These are phyloP conservation scores for Pleurotus eryngii DNA, from an alignment of 768 basidiomycete species.

Conservation along the genomic window DNA sequence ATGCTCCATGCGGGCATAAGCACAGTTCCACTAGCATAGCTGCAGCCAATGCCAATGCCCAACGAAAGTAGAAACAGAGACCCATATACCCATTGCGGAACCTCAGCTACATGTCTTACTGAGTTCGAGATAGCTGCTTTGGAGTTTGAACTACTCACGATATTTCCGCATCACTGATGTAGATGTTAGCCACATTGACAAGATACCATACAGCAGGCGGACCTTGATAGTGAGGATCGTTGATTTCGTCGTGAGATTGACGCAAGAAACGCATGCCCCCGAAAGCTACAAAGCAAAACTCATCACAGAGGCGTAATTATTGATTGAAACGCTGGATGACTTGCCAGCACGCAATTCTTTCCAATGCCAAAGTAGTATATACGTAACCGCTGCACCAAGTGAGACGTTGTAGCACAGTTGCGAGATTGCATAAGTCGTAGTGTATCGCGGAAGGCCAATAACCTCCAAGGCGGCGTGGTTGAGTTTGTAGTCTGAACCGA, in stretches of 20 bases:
- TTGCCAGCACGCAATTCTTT: slow-evolving; percentile 40
- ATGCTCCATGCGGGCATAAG: slow-evolving; percentile 55
- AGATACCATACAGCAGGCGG: slow-evolving; percentile 3
- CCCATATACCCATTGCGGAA: slow-evolving; percentile 52
- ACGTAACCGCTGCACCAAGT: slow-evolving; percentile 47
- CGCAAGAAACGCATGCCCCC: slow-evolving; percentile 37
- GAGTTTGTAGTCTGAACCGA: slow-evolving; percentile 34
- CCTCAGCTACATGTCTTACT: slow-evolving; percentile 28
- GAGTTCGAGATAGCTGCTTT: neutral
- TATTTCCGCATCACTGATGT: slow-evolving; percentile 46
- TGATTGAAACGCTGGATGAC: neutral
- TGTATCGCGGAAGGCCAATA: slow-evolving; percentile 30
- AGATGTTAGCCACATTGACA: neutral
- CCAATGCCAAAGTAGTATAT: slow-evolving; percentile 52
- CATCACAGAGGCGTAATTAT: neutral
- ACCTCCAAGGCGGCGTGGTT: slow-evolving; percentile 23
- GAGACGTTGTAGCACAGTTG: slow-evolving; percentile 49
- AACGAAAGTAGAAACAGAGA: slow-evolving; percentile 42
- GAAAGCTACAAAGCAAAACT: slow-evolving; percentile 28
- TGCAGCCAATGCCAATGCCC: slow-evolving; percentile 45
- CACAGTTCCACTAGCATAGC: slow-evolving; percentile 36
- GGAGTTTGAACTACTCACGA: slow-evolving; percentile 14
- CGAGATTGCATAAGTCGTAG: slow-evolving; percentile 46
- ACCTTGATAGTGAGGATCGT: slow-evolving; percentile 51
- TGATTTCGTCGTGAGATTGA: slow-evolving; percentile 34